These are phyloP conservation scores for Microbotryum saponariae DNA, from an alignment of 1,284 basidiomycete genomes.

Conservation along the genomic window DNA sequence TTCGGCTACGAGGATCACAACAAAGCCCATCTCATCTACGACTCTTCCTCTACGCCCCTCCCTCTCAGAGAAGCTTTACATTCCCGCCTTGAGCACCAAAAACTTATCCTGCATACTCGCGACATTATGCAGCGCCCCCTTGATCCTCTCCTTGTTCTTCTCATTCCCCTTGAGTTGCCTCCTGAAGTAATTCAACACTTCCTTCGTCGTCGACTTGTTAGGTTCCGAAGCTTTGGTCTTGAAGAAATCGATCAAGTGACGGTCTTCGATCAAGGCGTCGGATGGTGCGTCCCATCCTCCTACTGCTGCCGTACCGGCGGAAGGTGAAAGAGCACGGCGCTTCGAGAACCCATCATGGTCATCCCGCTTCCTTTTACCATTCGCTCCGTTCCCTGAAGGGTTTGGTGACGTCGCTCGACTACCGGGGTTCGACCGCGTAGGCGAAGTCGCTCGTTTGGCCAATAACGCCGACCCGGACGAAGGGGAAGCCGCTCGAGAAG, in stretches of 20 bases:
- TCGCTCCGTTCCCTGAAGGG: neutral
- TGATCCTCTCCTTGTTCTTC: slow-evolving; percentile 62
- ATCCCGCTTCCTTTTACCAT: slow-evolving; percentile 22
- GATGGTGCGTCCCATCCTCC: neutral
- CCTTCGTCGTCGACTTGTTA: slow-evolving; percentile 42
- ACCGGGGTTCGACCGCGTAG: slow-evolving; percentile 35
- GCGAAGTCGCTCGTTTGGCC: slow-evolving; percentile 73
- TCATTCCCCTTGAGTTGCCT: slow-evolving; percentile 56
- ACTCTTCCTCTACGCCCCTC: no score
- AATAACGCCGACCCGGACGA: slow-evolving; percentile 56
- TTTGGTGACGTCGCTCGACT: slow-evolving; percentile 14
- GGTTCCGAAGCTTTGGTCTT: slow-evolving; percentile 50
- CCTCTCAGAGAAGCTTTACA: slow-evolving; percentile 2
- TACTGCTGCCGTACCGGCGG: slow-evolving; percentile 36
- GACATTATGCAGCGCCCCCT: slow-evolving; percentile 64
- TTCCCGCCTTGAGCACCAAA: slow-evolving; percentile 43
- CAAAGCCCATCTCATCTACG: no score
- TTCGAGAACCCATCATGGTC: slow-evolving; percentile 9
- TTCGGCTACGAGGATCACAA: no score
- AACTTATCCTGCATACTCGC: slow-evolving; percentile 60
- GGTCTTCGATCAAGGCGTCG: slow-evolving; percentile 50
- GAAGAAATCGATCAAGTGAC: slow-evolving; percentile 64
- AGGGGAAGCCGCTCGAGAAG: slow-evolving; percentile 35
- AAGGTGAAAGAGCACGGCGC: slow-evolving; percentile 38
- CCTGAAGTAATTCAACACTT: slow-evolving; percentile 67